Conservation (phyloP, 2,329 filamentous ascomycete species). For the Microdochium paspali region DNA sequence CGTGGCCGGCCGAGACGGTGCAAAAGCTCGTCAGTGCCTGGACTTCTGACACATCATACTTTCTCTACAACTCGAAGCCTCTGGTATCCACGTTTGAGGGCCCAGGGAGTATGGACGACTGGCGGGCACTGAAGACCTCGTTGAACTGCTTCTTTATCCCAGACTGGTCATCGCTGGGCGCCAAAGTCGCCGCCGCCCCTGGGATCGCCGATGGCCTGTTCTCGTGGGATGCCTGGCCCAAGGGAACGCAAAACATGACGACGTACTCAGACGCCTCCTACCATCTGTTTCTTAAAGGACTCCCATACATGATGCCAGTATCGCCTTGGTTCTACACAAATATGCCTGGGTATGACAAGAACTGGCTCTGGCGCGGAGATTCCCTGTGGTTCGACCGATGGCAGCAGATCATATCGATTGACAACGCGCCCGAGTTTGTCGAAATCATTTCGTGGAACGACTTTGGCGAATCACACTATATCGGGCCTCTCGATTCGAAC, state of each 20-base stretch:
- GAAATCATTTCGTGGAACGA: conserved; percentile 42
- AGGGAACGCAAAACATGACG: conserved; percentile 13
- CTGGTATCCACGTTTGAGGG: conserved; percentile 46
- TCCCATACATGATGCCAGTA: conserved; percentile 42
- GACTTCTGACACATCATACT: conserved; percentile 18
- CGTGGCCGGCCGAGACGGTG: conserved; percentile 15
- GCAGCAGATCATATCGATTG: conserved; percentile 36
- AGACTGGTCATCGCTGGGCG: conserved; percentile 27
- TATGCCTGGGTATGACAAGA: conserved; percentile 44
- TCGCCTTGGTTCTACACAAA: conserved; percentile 53
- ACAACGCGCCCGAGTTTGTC: conserved; percentile 30
- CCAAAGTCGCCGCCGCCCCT: no score
- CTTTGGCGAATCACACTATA: conserved; percentile 45
- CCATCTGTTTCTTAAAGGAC: conserved; percentile 1
- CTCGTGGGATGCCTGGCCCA: conserved; percentile 26
- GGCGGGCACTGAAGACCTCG: conserved; percentile 27
- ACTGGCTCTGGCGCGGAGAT: conserved; percentile 56
- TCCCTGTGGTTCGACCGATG: conserved; percentile 51
- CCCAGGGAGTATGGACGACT: conserved; percentile 26
- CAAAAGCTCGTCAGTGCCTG: conserved; percentile 14
- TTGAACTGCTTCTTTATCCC: conserved; percentile 31
- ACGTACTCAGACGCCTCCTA: conserved; percentile 8
- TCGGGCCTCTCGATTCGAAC: conserved; percentile 32
- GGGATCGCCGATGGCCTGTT: conserved; percentile 24
- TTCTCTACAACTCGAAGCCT: conserved; percentile 18